Percentiles rank a stretch among this genome's conserved stretches.
Evolutionary conservation across 192 early-diverging fungal genomes (phyloP).

Genomic region (Entomortierella beljakovae): DNA sequence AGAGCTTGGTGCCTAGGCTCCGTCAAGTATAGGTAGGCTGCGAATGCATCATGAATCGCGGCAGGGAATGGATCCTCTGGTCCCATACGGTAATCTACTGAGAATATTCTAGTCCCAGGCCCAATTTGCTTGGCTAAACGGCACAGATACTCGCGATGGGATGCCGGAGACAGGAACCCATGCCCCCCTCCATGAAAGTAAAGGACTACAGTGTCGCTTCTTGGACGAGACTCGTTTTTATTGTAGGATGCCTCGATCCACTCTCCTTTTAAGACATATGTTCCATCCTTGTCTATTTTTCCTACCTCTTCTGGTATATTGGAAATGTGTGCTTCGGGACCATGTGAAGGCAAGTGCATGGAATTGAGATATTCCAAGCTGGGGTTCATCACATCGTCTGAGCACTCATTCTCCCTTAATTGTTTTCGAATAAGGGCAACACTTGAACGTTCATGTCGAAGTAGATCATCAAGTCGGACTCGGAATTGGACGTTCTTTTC

Average conservation of each 20-base stretch:
- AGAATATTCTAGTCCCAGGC: conserved; percentile 36
- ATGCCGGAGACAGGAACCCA: conserved; percentile 24
- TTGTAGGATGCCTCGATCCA: conserved; percentile 28
- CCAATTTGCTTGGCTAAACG: conserved; percentile 29
- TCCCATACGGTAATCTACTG: conserved; percentile 83
- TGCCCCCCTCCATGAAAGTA: conserved; percentile 49
- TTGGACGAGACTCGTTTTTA: conserved; percentile 18
- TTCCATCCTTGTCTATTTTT: conserved; percentile 8
- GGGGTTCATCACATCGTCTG: conserved; percentile 19
- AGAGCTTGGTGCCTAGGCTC: conserved; percentile 59
- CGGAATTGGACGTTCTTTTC: conserved; percentile 11
- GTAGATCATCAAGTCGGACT: conserved; percentile 18
- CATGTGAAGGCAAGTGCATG: conserved; percentile 18
- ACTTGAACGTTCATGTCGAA: conserved; percentile 18
- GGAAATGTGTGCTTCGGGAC: conserved; percentile 2
- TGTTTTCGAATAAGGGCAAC: conserved; percentile 7
- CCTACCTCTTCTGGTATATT: conserved; percentile 47
- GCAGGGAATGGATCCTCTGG: conserved; percentile 86
- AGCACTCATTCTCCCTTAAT: not conserved
- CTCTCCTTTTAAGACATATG: conserved; percentile 28
- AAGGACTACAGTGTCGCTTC: conserved; percentile 15
- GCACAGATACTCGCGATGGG: conserved; percentile 20
- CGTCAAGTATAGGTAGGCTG: conserved; percentile 77
- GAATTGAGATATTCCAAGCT: conserved; percentile 32
- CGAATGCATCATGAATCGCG: conserved; percentile 85